Conservation (phyloP, 345 rosid species). For the Hypericum perforatum region DNA sequence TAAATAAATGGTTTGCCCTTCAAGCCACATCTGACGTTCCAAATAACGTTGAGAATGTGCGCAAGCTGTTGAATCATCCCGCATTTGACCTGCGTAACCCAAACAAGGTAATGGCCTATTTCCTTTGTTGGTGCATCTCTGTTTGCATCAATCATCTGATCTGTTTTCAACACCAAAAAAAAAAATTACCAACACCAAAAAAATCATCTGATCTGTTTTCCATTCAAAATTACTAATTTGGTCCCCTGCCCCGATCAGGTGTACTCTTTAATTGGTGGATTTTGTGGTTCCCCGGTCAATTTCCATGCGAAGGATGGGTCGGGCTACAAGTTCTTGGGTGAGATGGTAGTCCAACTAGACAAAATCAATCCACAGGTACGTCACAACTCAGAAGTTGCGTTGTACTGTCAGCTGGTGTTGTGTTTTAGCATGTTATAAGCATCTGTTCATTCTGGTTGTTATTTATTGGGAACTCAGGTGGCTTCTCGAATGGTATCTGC, state of each 20-base stretch:
- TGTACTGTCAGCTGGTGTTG: not conserved
- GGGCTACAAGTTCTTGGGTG: conserved; percentile 93
- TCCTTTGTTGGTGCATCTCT: not conserved
- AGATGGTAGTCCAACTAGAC: conserved; percentile 75
- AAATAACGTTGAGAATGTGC: conserved; percentile 75
- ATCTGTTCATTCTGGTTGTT: too few relatives aligned
- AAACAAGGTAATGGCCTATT: conserved; percentile 47
- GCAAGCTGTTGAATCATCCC: conserved; percentile 63
- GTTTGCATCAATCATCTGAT: not conserved
- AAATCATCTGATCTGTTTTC: not conserved
- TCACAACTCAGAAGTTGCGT: too few relatives aligned
- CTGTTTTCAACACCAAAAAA: too few relatives aligned
- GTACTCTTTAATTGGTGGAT: conserved; percentile 78
- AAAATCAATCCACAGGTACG: conserved; percentile 85
- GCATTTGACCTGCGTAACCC: conserved; percentile 90
- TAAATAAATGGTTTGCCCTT: conserved; percentile 93
- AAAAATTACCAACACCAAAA: too few relatives aligned
- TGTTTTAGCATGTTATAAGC: too few relatives aligned
- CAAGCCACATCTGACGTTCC: conserved; percentile 82
- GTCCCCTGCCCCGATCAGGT: conserved; percentile 32
- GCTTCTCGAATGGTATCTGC: conserved; percentile 95
- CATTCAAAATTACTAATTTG: not conserved
- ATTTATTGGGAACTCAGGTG: conserved; percentile 33
- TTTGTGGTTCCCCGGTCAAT: conserved; percentile 77
- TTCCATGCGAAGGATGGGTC: conserved; percentile 95